These are phyloP conservation scores for Lepidium sativum DNA, from an alignment of 345 rosid genomes.

Conservation along the genomic window DNA sequence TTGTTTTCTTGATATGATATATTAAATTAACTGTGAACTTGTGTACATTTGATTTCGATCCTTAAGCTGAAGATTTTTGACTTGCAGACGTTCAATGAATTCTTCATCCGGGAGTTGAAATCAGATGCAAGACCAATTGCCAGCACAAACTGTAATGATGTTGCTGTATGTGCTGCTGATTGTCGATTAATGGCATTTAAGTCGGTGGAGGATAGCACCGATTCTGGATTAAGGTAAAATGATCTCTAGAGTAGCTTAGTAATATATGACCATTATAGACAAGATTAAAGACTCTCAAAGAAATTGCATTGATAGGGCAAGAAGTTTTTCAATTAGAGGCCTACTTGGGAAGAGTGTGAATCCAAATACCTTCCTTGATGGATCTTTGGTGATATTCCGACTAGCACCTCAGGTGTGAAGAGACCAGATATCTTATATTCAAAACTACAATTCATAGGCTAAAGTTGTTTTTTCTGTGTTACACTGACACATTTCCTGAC, in stretches of 20 bases:
- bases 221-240: conserved; percentile 84
- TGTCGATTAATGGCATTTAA: conserved; percentile 82
- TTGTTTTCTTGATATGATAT: not conserved
- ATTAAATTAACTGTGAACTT: not conserved
- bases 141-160: conserved; percentile 36
- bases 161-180: conserved; percentile 80
- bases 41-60: not conserved
- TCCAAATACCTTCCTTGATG: conserved; percentile 51
- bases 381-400: conserved; percentile 74
- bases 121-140: conserved; percentile 77
- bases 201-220: conserved; percentile 54
- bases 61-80: not conserved
- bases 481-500: not conserved
- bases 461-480: not conserved
- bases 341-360: conserved; percentile 59
- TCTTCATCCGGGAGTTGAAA: conserved; percentile 79
- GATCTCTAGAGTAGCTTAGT: not conserved
- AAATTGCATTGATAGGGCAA: conserved; percentile 43
- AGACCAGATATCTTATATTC: not conserved
- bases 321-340: conserved; percentile 83
- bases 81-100: conserved; percentile 84
- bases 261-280: not conserved
- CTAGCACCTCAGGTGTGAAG: conserved; percentile 82
- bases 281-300: not conserved
- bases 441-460: not conserved